Conservation (phyloP, 352 stramenopile species). For the Globisporangium apiculatum region DNA sequence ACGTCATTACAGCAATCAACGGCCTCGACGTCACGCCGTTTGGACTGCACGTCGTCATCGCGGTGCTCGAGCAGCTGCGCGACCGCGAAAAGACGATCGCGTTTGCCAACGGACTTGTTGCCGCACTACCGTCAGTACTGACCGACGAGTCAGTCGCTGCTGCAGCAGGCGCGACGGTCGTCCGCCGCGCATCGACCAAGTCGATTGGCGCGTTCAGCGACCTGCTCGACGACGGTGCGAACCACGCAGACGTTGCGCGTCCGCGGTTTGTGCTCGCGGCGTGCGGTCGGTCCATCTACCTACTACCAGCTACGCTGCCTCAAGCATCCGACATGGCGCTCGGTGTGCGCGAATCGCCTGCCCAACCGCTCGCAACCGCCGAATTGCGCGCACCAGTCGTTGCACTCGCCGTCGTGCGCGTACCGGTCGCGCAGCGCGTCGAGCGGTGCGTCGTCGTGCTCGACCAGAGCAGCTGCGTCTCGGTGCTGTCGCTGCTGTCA, state of each 20-base stretch:
- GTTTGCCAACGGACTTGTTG: constrained; percentile 34
- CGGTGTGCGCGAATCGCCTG: constrained; percentile 34
- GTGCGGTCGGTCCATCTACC: constrained; percentile 44
- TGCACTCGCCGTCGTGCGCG: constrained; percentile 41
- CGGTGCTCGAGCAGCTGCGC: constrained; percentile 41
- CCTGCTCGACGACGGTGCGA: constrained; percentile 8
- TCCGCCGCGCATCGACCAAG: background rate
- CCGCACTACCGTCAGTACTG: background rate
- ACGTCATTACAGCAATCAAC: constrained; percentile 49
- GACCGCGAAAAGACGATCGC: constrained; percentile 42
- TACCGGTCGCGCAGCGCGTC: constrained; percentile 42
- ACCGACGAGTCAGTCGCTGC: background rate
- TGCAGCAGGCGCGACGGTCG: background rate
- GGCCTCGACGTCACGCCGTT: constrained; percentile 38
- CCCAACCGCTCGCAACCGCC: constrained; percentile 41
- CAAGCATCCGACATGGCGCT: constrained; percentile 53
- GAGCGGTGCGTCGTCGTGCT: constrained; percentile 61
- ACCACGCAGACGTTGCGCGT: constrained; percentile 25
- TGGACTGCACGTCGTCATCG: constrained; percentile 29
- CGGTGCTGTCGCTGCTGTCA: constrained; percentile 52
- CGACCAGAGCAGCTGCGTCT: constrained; percentile 60
- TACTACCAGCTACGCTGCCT: constrained; percentile 42
- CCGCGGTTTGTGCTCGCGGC: constrained; percentile 51
- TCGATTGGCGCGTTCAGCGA: constrained; percentile 7
- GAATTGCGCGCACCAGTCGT: constrained; percentile 36